Percentiles rank a stretch among this genome's conserved stretches.
phyloP scores from a whole-genome alignment of 78 protist genomes.

The Kipferlia bialata region DNA sequence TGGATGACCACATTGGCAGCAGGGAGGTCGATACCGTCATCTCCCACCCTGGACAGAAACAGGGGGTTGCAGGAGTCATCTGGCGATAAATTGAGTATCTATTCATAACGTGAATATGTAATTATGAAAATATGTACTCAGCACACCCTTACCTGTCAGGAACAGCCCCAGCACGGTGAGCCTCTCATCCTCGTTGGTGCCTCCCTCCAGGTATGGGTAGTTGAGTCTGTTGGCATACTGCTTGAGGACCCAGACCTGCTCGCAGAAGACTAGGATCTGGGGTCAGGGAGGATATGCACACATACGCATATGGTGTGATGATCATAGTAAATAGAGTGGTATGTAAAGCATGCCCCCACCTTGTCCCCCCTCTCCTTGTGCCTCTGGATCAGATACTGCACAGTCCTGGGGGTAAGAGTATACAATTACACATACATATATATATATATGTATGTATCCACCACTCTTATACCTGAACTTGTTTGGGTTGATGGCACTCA shows the following conservation, averaged over 20 bases:
- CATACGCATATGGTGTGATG: too few relatives aligned
- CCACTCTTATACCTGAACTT: too few relatives aligned
- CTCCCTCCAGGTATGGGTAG: slow-evolving; percentile 56
- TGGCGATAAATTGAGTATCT: too few relatives aligned
- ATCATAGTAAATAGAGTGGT: too few relatives aligned
- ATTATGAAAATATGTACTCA: too few relatives aligned
- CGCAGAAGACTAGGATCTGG: slow-evolving; percentile 34
- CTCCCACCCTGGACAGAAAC: slow-evolving; percentile 83
- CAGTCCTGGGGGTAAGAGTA: too few relatives aligned
- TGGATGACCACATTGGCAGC: slow-evolving; percentile 89
- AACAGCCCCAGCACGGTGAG: slow-evolving; percentile 5
- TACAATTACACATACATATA: too few relatives aligned
- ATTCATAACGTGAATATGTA: too few relatives aligned
- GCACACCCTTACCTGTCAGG: too few relatives aligned
- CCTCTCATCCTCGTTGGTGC: slow-evolving; percentile 51
- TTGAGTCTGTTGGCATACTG: slow-evolving; percentile 51
- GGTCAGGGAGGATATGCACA: too few relatives aligned
- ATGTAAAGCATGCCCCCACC: too few relatives aligned
- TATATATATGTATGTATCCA: too few relatives aligned
- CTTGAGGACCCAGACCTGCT: slow-evolving; percentile 58
- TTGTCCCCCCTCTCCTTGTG: slow-evolving; percentile 81
- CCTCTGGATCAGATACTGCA: slow-evolving; percentile 57
- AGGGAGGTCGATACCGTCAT: slow-evolving; percentile 88
- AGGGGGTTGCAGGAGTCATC: slow-evolving; percentile 32
- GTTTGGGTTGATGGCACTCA: slow-evolving; percentile 79